phyloP scores from a whole-genome alignment of 148 eudicot species.

The Rhododendron henanense region DNA sequence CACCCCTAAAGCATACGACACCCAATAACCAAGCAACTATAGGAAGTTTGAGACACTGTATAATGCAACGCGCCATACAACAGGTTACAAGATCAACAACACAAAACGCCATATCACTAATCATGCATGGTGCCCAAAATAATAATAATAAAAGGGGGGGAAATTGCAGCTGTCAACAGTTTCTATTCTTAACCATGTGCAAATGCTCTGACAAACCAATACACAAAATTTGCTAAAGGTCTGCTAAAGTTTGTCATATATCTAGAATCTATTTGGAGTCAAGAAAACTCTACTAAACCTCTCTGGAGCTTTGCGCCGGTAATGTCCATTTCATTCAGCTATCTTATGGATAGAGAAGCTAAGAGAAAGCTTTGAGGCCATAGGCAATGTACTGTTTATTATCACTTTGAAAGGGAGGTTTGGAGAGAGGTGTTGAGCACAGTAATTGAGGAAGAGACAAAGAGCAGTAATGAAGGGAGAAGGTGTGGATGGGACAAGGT shows the following conservation, averaged over 20 bases:
- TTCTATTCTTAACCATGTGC: neutral
- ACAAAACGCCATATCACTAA: neutral
- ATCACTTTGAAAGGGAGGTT: neutral
- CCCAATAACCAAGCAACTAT: neutral
- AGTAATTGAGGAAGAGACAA: neutral
- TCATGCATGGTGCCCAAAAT: neutral
- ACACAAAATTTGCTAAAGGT: neutral
- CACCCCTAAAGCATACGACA: neutral
- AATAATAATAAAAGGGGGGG: neutral
- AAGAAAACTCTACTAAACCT: neutral
- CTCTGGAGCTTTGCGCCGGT: too few species aligned
- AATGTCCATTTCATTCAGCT: neutral
- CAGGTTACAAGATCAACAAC: neutral
- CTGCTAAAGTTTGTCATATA: neutral
- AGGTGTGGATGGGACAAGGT: neutral
- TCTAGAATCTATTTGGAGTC: neutral
- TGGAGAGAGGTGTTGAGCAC: neutral
- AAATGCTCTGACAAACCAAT: neutral
- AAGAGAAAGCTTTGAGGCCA: neutral
- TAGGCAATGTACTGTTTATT: neutral
- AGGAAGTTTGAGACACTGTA: neutral
- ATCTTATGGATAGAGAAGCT: neutral
- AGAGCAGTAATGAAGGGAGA: neutral
- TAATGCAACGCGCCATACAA: neutral
- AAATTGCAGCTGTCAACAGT: neutral